Evolutionary conservation across 2,329 filamentous ascomycete species (phyloP).

Genomic region (Penicillium sp.): DNA sequence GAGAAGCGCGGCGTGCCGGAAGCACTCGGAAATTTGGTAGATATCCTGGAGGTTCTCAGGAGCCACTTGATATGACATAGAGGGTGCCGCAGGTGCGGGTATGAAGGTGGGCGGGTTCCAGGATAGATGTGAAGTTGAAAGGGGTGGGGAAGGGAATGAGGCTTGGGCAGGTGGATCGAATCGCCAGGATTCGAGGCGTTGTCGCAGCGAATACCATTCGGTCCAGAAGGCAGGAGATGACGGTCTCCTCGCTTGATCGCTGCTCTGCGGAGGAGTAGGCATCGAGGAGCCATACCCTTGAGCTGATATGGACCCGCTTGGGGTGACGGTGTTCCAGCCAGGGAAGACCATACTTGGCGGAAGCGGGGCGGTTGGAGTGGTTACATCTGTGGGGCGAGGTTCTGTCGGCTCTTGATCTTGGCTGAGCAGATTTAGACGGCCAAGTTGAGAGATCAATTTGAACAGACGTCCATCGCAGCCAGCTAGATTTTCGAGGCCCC

Average conservation of each 20-base stretch:
- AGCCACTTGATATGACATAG: conserved; percentile 40
- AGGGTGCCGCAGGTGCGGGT: conserved; percentile 28
- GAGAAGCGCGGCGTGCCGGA: conserved; percentile 83
- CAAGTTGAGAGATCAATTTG: conserved; percentile 79
- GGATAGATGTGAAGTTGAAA: conserved; percentile 20
- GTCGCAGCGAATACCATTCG: conserved; percentile 80
- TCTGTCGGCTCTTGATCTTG: conserved; percentile 57
- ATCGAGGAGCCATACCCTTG: conserved; percentile 32
- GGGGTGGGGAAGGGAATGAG: conserved; percentile 21
- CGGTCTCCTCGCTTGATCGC: conserved; percentile 21
- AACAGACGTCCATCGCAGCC: conserved; percentile 87
- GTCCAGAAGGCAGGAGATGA: conserved; percentile 65
- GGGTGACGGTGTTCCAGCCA: conserved; percentile 19
- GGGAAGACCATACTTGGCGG: conserved; percentile 39
- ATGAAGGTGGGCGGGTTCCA: conserved; percentile 29
- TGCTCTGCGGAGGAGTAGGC: conserved; percentile 29
- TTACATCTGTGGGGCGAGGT: conserved; percentile 25
- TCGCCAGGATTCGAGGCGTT: conserved; percentile 77
- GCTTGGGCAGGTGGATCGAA: conserved; percentile 54
- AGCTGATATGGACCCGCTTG: conserved; percentile 39
- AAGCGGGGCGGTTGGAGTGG: conserved; percentile 30
- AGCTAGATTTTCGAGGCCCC: conserved; percentile 78
- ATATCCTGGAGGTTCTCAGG: conserved; percentile 71
- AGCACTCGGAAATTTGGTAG: conserved; percentile 81
- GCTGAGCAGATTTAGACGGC: conserved; percentile 79